Evolutionary conservation across 1,139 yeast species (phyloP).

Genomic region (Maudiozyma humilis): DNA sequence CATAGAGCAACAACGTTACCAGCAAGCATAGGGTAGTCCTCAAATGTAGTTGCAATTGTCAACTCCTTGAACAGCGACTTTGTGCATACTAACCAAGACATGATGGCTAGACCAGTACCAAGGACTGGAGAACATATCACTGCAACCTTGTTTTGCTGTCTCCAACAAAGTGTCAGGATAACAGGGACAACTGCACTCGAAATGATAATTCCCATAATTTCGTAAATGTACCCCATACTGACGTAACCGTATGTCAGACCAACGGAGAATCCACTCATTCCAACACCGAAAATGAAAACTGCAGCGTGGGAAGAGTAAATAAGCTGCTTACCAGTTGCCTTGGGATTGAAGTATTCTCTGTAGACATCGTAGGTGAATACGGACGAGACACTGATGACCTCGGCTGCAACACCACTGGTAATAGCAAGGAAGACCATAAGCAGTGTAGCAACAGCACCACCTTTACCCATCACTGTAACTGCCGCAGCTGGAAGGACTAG

Average conservation of each 20-base stretch:
- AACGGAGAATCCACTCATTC: slow-evolving; percentile 74
- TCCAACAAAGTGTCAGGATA: slow-evolving; percentile 61
- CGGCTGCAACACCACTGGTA: slow-evolving; percentile 78
- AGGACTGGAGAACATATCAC: slow-evolving; percentile 54
- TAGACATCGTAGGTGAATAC: slow-evolving; percentile 78
- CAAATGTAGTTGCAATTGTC: slow-evolving; percentile 58
- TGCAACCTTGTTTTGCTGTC: slow-evolving; percentile 53
- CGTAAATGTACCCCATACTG: slow-evolving; percentile 78
- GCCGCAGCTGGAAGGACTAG: slow-evolving; percentile 83
- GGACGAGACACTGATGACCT: slow-evolving; percentile 78
- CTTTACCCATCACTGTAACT: slow-evolving; percentile 70
- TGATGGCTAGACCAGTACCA: slow-evolving; percentile 53
- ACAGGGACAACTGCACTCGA: slow-evolving; percentile 81
- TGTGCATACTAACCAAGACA: slow-evolving; percentile 60
- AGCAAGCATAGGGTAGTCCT: slow-evolving; percentile 74
- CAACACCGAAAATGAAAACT: slow-evolving; percentile 56
- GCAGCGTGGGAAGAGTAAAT: slow-evolving; percentile 60
- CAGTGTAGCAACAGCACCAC: slow-evolving; percentile 78
- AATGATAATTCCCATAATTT: slow-evolving; percentile 79
- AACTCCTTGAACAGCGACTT: slow-evolving; percentile 45
- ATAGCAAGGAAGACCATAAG: slow-evolving; percentile 76
- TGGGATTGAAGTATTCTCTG: slow-evolving; percentile 69
- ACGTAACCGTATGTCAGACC: slow-evolving; percentile 78
- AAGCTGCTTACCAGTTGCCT: slow-evolving; percentile 63
- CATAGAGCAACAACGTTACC: slow-evolving; percentile 79